Base-by-base conservation (phyloP, 176 grass and related monocot genomes). In the Lolium multiflorum region DNA sequence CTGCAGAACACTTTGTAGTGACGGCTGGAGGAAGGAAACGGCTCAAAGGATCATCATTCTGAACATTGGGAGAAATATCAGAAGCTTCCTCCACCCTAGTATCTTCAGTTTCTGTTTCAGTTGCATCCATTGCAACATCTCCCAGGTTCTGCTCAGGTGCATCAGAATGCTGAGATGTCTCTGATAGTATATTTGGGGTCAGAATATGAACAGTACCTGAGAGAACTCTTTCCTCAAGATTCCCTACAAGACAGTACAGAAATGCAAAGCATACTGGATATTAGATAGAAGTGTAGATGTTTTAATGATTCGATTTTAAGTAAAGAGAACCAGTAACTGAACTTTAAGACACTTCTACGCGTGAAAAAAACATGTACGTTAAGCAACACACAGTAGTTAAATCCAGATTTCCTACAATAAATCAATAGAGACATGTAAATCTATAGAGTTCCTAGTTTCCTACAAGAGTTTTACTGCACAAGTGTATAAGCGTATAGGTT, bases 21-120 rank as follows among this genome's bases (percentile, higher is more conserved):
- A 88, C 56, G n/a, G 92, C 74, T 73, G 87, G 86, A 85, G 86
- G 88, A 81, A 98, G 90, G 47, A 98, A 98, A 71, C 18, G 46
- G 66, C 81, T 89, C 77, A 94, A 52, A 11, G 91, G 83, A 70
- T 96, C 90, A 64, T 87, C 93, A 66, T 87, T 89, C 82, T 75
- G 87, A 71, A 74, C 77, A 89, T 86, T 63, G 11, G 74, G 74
- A 63, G 82, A 91, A 91, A 70, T 55, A 83, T 62, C 82, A 89
- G 88, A 73, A 89, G 79, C 82, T 92, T 91, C 86, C 74, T 92
- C 92, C 67, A 78, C 18, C 81, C 75, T 86, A 71, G 57, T 41
- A 81, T 88, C 85, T 96, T 91, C 94, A 48, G 43, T 71, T 78
- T 91, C 80, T 71, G 77, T 52, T 82, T 57, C 56, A 78, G 66